Conservation (phyloP, 345 rosid genomes). For the Rhodamnia argentea region DNA sequence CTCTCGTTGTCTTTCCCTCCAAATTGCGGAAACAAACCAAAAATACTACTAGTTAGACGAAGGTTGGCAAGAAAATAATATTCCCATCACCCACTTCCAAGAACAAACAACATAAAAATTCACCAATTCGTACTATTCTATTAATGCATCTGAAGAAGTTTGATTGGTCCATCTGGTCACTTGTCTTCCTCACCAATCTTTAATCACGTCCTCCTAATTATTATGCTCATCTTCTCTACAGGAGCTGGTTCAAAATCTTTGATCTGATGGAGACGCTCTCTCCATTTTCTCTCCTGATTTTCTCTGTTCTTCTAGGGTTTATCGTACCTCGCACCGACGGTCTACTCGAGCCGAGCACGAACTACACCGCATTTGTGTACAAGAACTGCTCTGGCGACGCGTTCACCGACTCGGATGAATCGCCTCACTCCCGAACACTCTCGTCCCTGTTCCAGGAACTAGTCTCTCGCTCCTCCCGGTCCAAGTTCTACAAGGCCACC, state of each 20-base stretch:
- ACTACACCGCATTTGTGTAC: slow-evolving; percentile 42
- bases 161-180: not conserved
- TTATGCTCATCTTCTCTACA: not conserved
- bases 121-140: not conserved
- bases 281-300: not conserved
- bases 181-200: not conserved
- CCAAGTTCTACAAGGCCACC: slow-evolving; percentile 47
- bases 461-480: slow-evolving; percentile 25
- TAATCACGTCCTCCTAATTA: not conserved
- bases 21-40: not conserved
- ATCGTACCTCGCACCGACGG: slow-evolving; percentile 1
- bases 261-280: not conserved
- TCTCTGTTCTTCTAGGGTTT: slow-evolving; percentile 4
- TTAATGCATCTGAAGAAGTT: not conserved
- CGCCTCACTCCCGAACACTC: slow-evolving; percentile 18
- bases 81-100: not conserved
- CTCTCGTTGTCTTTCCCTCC: not conserved
- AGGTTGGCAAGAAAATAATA: slow-evolving; percentile 7
- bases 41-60: not conserved
- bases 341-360: slow-evolving; percentile 5
- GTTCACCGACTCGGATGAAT: not conserved
- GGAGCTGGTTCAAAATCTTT: not conserved
- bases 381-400: slow-evolving; percentile 27
- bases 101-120: not conserved
- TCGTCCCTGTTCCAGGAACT: slow-evolving; percentile 33